Conservation (phyloP, 768 basidiomycete genomes). For the Phlegmacium glaucopus region DNA sequence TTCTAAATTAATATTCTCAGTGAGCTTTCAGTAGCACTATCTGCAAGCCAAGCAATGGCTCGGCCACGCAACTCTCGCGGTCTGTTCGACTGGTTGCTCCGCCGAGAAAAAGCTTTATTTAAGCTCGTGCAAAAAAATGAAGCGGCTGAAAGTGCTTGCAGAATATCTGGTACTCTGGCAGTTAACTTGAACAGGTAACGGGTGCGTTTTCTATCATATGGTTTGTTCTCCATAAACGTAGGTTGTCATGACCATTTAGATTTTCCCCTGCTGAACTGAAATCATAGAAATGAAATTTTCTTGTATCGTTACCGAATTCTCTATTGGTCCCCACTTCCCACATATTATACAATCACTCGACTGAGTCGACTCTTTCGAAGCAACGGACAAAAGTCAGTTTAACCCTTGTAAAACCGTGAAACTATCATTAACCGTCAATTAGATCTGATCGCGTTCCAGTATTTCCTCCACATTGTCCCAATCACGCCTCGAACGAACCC, state of each 20-base stretch:
- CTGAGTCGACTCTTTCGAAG: slow-evolving; percentile 81
- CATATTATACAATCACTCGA: slow-evolving; percentile 94
- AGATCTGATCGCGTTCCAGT: slow-evolving; percentile 92
- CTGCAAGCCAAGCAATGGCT: slow-evolving; percentile 64
- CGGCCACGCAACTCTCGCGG: slow-evolving; percentile 77
- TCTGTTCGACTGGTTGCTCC: slow-evolving; percentile 56
- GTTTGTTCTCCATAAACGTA: too few species aligned
- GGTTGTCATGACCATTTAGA: too few species aligned
- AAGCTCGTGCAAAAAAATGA: slow-evolving; percentile 73
- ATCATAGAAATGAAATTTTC: slow-evolving; percentile 91
- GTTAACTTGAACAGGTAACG: slow-evolving; percentile 93
- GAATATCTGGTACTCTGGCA: slow-evolving; percentile 77
- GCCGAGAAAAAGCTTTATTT: slow-evolving; percentile 42
- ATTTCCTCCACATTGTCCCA: slow-evolving; percentile 93
- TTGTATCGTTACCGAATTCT: slow-evolving; percentile 95
- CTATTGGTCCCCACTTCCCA: slow-evolving; percentile 94
- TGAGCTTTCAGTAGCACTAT: slow-evolving; percentile 62
- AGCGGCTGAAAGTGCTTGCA: slow-evolving; percentile 71
- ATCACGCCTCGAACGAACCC: slow-evolving; percentile 73
- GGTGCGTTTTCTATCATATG: too few species aligned
- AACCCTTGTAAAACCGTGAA: not conserved
- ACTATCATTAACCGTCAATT: slow-evolving; percentile 5
- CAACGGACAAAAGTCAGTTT: slow-evolving; percentile 55
- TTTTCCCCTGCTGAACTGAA: slow-evolving; percentile 25
- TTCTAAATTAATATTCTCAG: slow-evolving; percentile 26